Evolutionary conservation across 345 rosid genomes (phyloP).

Genomic region (Noccaea bulbosa): DNA sequence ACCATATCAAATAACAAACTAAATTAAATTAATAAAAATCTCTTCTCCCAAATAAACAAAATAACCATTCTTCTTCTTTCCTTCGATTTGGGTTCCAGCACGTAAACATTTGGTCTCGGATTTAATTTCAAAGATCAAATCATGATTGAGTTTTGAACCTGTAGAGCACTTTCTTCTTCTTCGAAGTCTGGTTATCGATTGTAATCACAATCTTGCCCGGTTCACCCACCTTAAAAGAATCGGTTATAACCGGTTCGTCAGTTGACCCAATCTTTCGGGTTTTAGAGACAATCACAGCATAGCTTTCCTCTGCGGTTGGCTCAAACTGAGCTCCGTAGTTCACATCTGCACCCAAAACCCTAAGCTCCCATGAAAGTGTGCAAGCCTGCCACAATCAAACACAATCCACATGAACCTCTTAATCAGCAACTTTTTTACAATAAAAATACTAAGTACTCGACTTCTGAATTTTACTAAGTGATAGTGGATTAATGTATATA

Average conservation of each 20-base stretch:
- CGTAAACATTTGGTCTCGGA: constrained; percentile 10
- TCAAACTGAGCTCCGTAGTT: constrained; percentile 79
- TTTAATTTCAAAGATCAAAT: constrained; percentile 30
- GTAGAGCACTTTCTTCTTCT: constrained; percentile 90
- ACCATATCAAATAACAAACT: constrained; percentile 40
- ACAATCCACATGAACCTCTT: constrained; percentile 24
- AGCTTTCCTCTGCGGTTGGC: constrained; percentile 64
- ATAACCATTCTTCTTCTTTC: constrained; percentile 16
- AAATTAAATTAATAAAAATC: constrained; percentile 30
- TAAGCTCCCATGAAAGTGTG: constrained; percentile 66
- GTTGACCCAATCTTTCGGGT: constrained; percentile 53
- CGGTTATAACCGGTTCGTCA: constrained; percentile 66
- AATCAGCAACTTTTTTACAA: background rate
- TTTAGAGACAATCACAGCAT: constrained; percentile 79
- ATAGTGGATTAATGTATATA: constrained; percentile 22
- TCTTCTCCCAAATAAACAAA: constrained; percentile 25
- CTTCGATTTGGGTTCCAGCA: background rate
- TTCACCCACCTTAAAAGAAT: constrained; percentile 67
- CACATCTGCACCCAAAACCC: constrained; percentile 86
- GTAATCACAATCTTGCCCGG: constrained; percentile 76
- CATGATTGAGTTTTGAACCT: constrained; percentile 74
- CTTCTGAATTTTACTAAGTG: background rate
- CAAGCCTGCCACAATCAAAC: constrained; percentile 52
- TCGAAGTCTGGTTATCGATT: constrained; percentile 71
- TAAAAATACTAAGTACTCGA: background rate